phyloP scores from a whole-genome alignment of 208 protist species.

The Lotmaria passim region DNA sequence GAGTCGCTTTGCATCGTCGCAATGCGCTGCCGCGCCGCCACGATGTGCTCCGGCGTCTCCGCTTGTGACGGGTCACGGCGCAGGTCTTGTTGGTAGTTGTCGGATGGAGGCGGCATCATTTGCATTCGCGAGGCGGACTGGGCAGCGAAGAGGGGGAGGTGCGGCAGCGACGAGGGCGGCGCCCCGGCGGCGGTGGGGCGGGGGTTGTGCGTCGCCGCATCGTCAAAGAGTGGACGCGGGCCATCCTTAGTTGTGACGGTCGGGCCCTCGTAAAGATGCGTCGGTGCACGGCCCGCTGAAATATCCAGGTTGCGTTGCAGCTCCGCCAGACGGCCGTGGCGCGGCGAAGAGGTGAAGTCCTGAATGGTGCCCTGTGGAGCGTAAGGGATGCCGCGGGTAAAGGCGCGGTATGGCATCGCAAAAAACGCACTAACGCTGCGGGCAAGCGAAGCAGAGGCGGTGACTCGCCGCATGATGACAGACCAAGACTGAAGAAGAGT shows the following conservation, averaged over 20 bases:
- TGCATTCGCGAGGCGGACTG: background rate
- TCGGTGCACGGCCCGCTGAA: conserved; percentile 38
- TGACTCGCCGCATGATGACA: background rate
- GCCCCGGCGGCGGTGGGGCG: background rate
- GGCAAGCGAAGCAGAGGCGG: background rate
- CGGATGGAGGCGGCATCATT: conserved; percentile 24
- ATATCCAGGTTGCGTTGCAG: conserved; percentile 62
- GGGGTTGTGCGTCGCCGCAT: conserved; percentile 10
- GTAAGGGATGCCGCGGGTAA: conserved; percentile 68
- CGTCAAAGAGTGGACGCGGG: conserved; percentile 36
- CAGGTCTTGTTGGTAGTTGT: conserved; percentile 48
- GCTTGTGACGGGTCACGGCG: conserved; percentile 47
- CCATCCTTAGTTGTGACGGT: conserved; percentile 53
- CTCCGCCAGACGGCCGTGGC: conserved; percentile 49
- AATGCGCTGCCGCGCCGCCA: conserved; percentile 55
- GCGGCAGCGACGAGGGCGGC: conserved; percentile 2
- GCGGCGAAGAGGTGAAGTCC: conserved; percentile 68
- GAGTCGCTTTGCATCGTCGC: conserved; percentile 61
- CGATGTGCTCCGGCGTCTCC: conserved; percentile 49
- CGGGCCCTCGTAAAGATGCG: conserved; percentile 55
- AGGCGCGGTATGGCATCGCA: conserved; percentile 8
- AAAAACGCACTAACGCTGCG: background rate
- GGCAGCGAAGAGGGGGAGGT: conserved; percentile 12
- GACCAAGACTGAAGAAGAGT: no score
- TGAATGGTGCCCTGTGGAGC: conserved; percentile 68